Percentiles rank a stretch among this genome's conserved stretches.
These are phyloP conservation scores for Sesbania bispinosa DNA, from an alignment of 306 rosid species.

Conservation along the genomic window DNA sequence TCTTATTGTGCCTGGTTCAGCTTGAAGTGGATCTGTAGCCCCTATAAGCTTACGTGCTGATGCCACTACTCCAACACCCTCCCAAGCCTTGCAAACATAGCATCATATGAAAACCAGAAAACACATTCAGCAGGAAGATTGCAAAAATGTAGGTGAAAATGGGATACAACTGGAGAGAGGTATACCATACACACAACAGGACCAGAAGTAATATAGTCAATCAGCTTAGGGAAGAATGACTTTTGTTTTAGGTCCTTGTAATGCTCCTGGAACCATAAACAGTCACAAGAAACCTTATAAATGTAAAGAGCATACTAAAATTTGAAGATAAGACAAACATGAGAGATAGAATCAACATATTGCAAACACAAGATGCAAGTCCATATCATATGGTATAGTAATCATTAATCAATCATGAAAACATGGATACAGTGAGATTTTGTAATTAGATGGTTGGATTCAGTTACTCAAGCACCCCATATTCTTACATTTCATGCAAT, in stretches of 20 bases:
- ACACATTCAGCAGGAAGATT: conserved; percentile 16
- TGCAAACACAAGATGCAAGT: not conserved
- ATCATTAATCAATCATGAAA: conserved; percentile 5
- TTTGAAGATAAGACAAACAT: conserved; percentile 16
- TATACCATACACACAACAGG: conserved; percentile 96
- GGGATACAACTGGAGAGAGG: not conserved
- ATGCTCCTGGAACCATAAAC: conserved; percentile 69
- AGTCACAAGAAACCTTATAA: conserved; percentile 8
- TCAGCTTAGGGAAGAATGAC: conserved; percentile 79
- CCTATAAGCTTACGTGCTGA: conserved; percentile 97
- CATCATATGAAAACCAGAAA: conserved; percentile 26
- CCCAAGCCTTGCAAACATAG: conserved; percentile 77
- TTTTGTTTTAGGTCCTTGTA: conserved; percentile 83
- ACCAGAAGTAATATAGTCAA: conserved; percentile 90
- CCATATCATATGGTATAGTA: not conserved
- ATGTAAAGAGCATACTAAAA: not conserved
- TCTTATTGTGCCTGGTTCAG: conserved; percentile 97
- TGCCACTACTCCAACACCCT: conserved; percentile 92
- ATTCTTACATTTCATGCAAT: conserved; percentile 21
- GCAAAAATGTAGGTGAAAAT: not conserved
- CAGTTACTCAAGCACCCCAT: conserved; percentile 14
- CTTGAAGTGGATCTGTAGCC: conserved; percentile 89
- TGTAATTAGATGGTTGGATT: not conserved
- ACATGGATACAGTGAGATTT: not conserved
- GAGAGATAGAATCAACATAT: not conserved